A percentile compares a stretch with the other conserved stretches of the same genome.
phyloP scores from a whole-genome alignment of 352 stramenopile genomes.

The Plasmopara muralis region DNA sequence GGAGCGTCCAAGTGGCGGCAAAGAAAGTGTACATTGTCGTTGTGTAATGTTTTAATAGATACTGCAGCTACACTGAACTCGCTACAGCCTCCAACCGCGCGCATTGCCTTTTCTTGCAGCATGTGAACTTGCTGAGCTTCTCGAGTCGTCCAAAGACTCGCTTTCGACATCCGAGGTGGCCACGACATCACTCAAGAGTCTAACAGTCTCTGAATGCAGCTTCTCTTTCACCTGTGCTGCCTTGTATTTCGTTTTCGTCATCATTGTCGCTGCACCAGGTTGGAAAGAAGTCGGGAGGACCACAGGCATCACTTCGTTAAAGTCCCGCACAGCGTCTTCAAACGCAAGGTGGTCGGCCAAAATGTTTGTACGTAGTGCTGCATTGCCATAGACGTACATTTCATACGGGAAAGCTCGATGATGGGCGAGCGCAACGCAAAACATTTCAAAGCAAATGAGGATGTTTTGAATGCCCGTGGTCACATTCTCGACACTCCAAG shows the following conservation, averaged over 20 bases:
- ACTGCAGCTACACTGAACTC: too few relatives aligned
- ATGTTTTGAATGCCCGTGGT: constrained; percentile 97
- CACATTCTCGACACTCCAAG: constrained; percentile 93
- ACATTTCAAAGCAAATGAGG: constrained; percentile 99
- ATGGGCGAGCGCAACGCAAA: constrained; percentile 94
- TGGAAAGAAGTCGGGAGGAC: constrained; percentile 78
- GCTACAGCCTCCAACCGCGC: neutral
- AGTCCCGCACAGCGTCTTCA: constrained; percentile 90
- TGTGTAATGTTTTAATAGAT: neutral
- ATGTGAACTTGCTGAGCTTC: too few relatives aligned
- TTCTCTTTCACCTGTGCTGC: constrained; percentile 31
- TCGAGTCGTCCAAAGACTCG: too few relatives aligned
- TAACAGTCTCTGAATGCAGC: constrained; percentile 35
- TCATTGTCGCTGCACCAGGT: constrained; percentile 50
- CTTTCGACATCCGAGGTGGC: too few relatives aligned
- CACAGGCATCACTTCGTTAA: constrained; percentile 88
- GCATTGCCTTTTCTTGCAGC: neutral
- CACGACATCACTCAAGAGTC: constrained; percentile 43
- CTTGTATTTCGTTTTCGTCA: constrained; percentile 47
- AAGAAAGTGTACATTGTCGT: too few relatives aligned
- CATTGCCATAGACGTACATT: constrained; percentile 56
- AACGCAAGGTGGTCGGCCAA: constrained; percentile 92
- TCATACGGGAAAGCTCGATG: constrained; percentile 94
- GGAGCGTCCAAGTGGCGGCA: too few relatives aligned
- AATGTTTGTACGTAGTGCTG: constrained; percentile 56